Percentiles rank a stretch among this genome's conserved stretches.
These are phyloP conservation scores for Umbelopsis isabellina DNA, from an alignment of 192 early-diverging fungal genomes.

Conservation along the genomic window DNA sequence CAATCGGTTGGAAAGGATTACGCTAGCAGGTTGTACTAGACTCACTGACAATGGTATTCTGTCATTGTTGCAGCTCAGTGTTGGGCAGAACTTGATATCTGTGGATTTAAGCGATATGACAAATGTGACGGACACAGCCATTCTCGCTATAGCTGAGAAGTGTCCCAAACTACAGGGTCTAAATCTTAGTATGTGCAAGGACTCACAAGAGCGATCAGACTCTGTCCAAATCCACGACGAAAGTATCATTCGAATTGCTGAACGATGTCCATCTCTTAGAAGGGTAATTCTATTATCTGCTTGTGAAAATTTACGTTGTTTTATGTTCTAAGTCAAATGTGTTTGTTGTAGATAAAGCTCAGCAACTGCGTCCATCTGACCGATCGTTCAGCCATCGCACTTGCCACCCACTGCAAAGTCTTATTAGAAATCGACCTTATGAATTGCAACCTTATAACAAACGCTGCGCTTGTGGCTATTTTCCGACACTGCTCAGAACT, in stretches of 20 bases:
- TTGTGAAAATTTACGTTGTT: background rate
- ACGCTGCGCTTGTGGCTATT: constrained; percentile 45
- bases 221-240: constrained; percentile 45
- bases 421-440: constrained; percentile 61
- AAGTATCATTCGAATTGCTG: constrained; percentile 46
- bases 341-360: constrained; percentile 52
- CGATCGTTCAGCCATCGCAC: constrained; percentile 46
- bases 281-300: constrained; percentile 45
- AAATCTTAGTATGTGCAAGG: constrained; percentile 53
- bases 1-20: constrained; percentile 54
- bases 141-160: constrained; percentile 45
- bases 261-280: constrained; percentile 49
- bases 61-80: constrained; percentile 40
- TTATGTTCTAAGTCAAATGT: background rate
- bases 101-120: constrained; percentile 57
- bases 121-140: constrained; percentile 45
- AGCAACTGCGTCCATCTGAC: constrained; percentile 54
- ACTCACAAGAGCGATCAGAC: constrained; percentile 11
- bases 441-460: constrained; percentile 53
- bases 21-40: constrained; percentile 49
- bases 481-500: constrained; percentile 50
- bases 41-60: constrained; percentile 50
- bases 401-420: constrained; percentile 52
- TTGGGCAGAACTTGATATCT: constrained; percentile 42
- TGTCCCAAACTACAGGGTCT: constrained; percentile 60